Evolutionary conservation across 805 yeast genomes (phyloP).

Genomic region (Torulaspora gathmanii): DNA sequence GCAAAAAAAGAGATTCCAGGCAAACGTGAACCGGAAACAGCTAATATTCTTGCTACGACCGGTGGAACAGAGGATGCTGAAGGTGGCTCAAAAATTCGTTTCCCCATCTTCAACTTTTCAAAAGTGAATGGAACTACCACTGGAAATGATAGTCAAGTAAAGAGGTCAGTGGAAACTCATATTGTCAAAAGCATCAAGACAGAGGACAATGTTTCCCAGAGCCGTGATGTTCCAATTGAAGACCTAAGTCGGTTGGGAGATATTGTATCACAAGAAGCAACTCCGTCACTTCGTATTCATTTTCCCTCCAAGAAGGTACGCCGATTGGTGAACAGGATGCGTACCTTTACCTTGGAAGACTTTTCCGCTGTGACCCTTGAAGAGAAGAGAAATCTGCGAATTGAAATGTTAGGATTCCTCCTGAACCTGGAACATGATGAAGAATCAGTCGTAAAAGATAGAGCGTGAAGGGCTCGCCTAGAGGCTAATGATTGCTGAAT

Average conservation of each 20-base stretch:
- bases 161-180: background rate
- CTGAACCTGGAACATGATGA: slow-evolving; percentile 22
- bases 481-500: background rate
- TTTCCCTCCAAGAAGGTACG: slow-evolving; percentile 23
- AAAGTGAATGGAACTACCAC: slow-evolving; percentile 3
- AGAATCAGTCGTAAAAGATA: background rate
- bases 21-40: background rate
- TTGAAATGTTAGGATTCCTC: slow-evolving; percentile 26
- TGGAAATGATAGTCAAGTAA: background rate
- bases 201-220: background rate
- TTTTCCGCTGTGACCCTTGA: slow-evolving; percentile 15
- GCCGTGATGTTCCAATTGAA: background rate
- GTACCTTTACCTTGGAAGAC: slow-evolving; percentile 17
- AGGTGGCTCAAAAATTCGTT: slow-evolving; percentile 9
- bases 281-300: slow-evolving; percentile 17
- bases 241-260: slow-evolving; percentile 1
- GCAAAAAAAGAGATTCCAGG: background rate
- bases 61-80: background rate
- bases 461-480: background rate
- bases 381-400: slow-evolving; percentile 25
- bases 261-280: slow-evolving; percentile 8
- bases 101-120: slow-evolving; percentile 24
- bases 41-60: background rate
- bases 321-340: slow-evolving; percentile 18
- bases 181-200: background rate